These are phyloP conservation scores for Rhizophora apiculata DNA, from an alignment of 345 rosid genomes.

Conservation along the genomic window DNA sequence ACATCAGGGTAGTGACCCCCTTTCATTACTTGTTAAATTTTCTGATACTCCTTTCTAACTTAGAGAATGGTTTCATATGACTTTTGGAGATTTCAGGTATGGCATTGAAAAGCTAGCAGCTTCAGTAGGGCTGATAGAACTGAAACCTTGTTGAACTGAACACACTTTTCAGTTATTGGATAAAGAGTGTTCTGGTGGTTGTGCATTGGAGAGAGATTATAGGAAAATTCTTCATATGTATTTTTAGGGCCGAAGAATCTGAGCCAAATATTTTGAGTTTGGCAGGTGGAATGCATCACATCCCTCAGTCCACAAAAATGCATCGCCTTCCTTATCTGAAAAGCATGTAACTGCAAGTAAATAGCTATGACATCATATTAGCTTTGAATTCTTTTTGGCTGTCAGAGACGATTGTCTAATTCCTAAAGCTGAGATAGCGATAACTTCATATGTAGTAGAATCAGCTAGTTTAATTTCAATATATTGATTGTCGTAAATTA, in stretches of 20 bases:
- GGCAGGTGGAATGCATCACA: background rate
- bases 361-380: background rate
- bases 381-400: background rate
- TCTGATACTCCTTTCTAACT: background rate
- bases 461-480: background rate
- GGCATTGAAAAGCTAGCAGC: background rate
- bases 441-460: background rate
- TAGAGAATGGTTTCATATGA: background rate
- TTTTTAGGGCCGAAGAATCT: background rate
- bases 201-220: background rate
- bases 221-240: background rate
- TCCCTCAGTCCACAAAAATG: background rate
- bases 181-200: background rate
- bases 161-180: background rate
- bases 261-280: background rate
- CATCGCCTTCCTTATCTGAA: background rate
- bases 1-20: no score
- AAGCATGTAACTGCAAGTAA: background rate
- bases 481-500: background rate
- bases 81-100: background rate
- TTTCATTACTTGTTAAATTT: no score
- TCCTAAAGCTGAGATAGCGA: background rate
- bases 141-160: background rate
- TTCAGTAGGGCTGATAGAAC: background rate
- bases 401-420: background rate